Percentiles rank a stretch among this genome's conserved stretches.
These are phyloP conservation scores for Eucalyptus rudis DNA, from an alignment of 345 rosid species.

Conservation along the genomic window DNA sequence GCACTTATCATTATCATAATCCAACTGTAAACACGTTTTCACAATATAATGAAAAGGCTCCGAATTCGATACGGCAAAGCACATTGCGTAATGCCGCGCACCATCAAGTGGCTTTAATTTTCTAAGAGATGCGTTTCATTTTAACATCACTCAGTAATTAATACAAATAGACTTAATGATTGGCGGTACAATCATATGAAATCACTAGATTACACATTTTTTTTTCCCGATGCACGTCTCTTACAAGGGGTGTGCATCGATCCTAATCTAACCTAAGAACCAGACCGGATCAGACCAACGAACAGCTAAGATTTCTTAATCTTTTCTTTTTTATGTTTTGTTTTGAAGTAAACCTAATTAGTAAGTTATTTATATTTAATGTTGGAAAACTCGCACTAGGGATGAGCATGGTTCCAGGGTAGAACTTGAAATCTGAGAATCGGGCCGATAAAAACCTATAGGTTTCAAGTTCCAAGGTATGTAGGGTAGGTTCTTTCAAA, in stretches of 20 bases:
- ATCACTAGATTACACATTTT: neutral
- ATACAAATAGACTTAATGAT: neutral
- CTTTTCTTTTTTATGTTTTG: neutral
- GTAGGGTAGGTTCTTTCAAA: accelerated
- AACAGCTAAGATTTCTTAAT: neutral
- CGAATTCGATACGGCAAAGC: neutral
- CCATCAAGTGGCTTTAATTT: neutral
- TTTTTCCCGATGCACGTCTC: neutral
- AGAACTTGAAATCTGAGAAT: no score
- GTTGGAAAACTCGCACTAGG: no score
- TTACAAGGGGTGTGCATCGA: neutral
- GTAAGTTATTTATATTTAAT: neutral
- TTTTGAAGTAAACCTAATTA: neutral
- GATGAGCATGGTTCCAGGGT: accelerated
- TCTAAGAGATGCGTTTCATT: neutral
- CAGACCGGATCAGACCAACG: accelerated
- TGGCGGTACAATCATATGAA: neutral
- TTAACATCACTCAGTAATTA: neutral
- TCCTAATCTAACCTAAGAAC: accelerated
- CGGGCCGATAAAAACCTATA: accelerated
- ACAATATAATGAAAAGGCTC: neutral
- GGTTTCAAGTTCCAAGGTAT: no score
- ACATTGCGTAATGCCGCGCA: neutral
- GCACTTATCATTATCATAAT: neutral
- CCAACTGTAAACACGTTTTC: neutral